These are phyloP conservation scores for Lobulomyces angularis DNA, from an alignment of 192 early-diverging fungal genomes.

Conservation along the genomic window DNA sequence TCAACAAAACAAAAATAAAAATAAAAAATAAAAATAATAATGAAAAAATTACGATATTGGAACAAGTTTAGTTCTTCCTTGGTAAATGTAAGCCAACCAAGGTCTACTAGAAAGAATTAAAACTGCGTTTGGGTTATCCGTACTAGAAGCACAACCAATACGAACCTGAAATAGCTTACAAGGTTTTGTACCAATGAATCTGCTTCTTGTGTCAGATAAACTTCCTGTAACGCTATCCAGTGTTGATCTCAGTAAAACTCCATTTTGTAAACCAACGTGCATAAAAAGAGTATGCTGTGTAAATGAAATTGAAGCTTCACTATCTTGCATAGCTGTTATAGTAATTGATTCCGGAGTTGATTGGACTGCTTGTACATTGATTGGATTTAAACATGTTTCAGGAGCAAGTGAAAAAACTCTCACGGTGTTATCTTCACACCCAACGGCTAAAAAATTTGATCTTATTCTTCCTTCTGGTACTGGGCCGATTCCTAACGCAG, in stretches of 20 bases:
- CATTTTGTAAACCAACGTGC: constrained; percentile 81
- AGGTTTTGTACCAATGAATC: constrained; percentile 74
- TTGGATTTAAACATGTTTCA: constrained; percentile 57
- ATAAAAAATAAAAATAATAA: neutral
- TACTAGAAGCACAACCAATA: too few species aligned
- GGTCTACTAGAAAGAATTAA: constrained; percentile 74
- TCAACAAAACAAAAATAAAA: neutral
- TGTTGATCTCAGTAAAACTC: constrained; percentile 72
- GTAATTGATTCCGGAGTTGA: constrained; percentile 53
- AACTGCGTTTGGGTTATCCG: constrained; percentile 51
- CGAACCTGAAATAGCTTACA: constrained; percentile 65
- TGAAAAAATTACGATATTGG: constrained; percentile 50
- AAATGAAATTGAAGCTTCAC: constrained; percentile 28
- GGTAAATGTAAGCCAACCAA: constrained; percentile 77
- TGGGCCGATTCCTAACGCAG: constrained; percentile 64
- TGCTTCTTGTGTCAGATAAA: constrained; percentile 65
- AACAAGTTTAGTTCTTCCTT: constrained; percentile 55
- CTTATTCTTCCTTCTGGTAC: constrained; percentile 64
- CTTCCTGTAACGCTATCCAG: constrained; percentile 74
- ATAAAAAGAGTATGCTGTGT: constrained; percentile 52
- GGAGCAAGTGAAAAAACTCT: constrained; percentile 76
- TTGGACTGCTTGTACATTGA: constrained; percentile 42
- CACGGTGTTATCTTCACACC: constrained; percentile 85
- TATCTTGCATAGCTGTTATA: constrained; percentile 70
- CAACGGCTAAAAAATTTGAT: constrained; percentile 74